Percentiles rank a stretch among this genome's conserved stretches.
phyloP scores from a whole-genome alignment of 208 protist species.

The Acanthamoeba healyi region DNA sequence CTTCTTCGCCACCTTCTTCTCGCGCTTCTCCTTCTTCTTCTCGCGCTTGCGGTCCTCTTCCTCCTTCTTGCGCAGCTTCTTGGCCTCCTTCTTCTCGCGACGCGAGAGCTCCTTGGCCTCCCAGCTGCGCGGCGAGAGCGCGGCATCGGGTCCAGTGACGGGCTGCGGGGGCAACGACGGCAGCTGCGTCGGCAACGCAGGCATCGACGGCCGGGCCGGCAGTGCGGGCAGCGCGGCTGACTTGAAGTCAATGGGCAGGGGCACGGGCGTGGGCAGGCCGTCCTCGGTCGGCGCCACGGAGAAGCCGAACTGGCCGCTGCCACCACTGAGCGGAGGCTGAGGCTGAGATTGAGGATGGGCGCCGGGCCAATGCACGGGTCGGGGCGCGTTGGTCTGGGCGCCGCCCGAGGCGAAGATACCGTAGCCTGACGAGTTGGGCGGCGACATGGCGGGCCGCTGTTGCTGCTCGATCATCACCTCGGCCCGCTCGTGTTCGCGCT shows the following conservation, averaged over 20 bases:
- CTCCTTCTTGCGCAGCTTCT: neutral
- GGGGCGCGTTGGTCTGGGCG: neutral
- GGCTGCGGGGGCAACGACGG: neutral
- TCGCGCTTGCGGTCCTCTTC: constrained; percentile 19
- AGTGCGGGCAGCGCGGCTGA: neutral
- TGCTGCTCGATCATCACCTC: neutral
- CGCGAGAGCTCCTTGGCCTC: constrained; percentile 20
- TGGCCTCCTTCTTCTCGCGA: constrained; percentile 8
- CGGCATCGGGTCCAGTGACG: neutral
- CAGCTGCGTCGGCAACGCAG: no score
- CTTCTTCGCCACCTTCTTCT: constrained; percentile 25
- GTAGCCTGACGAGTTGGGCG: neutral
- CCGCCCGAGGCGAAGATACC: neutral
- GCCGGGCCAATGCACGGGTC: no score
- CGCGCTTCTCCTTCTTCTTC: constrained; percentile 25
- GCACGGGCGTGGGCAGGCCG: neutral
- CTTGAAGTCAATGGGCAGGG: neutral
- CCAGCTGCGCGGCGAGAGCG: neutral
- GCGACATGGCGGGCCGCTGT: neutral
- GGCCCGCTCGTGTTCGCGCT: neutral
- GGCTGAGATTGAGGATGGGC: no score
- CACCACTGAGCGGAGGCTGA: no score
- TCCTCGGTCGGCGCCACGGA: neutral
- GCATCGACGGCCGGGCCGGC: no score
- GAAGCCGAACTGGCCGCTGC: neutral